Conservation (phyloP, 768 basidiomycete genomes). For the Tubosaeta sp. region DNA sequence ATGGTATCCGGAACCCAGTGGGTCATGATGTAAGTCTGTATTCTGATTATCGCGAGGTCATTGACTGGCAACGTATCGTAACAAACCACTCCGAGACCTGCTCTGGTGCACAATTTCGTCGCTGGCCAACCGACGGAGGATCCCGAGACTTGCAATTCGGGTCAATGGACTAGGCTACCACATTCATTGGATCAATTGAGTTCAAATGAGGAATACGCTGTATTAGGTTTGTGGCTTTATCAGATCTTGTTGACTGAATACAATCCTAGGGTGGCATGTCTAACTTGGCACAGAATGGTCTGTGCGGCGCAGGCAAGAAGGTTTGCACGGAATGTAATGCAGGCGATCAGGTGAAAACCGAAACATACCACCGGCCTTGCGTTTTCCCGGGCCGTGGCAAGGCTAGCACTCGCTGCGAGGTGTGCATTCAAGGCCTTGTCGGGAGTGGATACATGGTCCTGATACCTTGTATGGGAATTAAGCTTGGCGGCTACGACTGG, state of each 20-base stretch:
- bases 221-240: background rate
- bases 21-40: too few species aligned
- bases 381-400: background rate
- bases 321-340: constrained; percentile 13
- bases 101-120: background rate
- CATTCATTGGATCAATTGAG: constrained; percentile 23
- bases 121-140: constrained; percentile 4
- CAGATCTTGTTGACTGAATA: background rate
- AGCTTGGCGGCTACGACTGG: background rate
- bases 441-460: background rate
- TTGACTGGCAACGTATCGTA: background rate
- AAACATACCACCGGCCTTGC: constrained; percentile 16
- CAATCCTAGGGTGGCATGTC: background rate
- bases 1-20: too few species aligned
- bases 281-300: constrained; percentile 1
- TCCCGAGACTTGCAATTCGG: constrained; percentile 30
- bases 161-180: constrained; percentile 32
- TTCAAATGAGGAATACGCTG: background rate
- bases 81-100: background rate
- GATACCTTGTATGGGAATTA: background rate
- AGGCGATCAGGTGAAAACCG: constrained; percentile 6
- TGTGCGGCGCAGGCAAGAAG: constrained; percentile 13
- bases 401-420: background rate
- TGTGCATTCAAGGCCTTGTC: background rate
- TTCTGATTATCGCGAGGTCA: too few species aligned